A percentile compares a stretch with the other conserved stretches of the same genome.
phyloP scores from a whole-genome alignment of 768 basidiomycete species.

The Lactarius sp. region DNA sequence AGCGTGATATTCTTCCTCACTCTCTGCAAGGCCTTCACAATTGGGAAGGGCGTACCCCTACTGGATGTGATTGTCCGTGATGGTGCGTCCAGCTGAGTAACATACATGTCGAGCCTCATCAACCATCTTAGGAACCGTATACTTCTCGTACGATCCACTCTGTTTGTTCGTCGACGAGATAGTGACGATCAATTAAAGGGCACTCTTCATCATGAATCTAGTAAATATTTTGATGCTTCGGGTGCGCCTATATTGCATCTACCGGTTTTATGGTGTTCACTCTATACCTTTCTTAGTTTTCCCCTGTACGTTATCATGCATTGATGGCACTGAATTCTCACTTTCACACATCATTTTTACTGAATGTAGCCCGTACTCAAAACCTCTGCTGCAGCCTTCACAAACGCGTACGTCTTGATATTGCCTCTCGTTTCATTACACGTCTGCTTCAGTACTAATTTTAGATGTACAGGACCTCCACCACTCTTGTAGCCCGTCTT shows the following conservation, averaged over 20 bases:
- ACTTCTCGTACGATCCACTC: conserved; percentile 11
- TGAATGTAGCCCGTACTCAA: conserved; percentile 2
- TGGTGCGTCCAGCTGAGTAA: not conserved
- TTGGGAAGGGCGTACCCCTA: not conserved
- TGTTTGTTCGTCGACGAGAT: no score
- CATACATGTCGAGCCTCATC: not conserved
- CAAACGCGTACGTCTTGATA: no score
- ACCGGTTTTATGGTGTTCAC: not conserved
- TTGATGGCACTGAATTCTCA: not conserved
- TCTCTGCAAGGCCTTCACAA: conserved; percentile 7
- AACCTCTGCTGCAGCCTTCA: not conserved
- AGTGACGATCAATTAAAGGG: not conserved
- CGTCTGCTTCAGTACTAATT: no score
- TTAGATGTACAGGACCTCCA: no score
- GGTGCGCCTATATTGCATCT: not conserved
- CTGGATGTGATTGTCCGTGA: not conserved
- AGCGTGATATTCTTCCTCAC: conserved; percentile 11
- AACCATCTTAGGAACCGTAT: conserved; percentile 6
- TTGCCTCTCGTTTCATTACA: no score
- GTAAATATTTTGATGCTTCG: conserved; percentile 9
- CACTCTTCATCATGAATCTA: conserved; percentile 11
- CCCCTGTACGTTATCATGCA: conserved; percentile 5
- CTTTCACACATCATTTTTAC: not conserved
- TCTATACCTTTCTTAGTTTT: not conserved
- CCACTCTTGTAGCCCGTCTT: no score